Conservation (phyloP, 441 rosid genomes). For the Arabidopsis hybrid region DNA sequence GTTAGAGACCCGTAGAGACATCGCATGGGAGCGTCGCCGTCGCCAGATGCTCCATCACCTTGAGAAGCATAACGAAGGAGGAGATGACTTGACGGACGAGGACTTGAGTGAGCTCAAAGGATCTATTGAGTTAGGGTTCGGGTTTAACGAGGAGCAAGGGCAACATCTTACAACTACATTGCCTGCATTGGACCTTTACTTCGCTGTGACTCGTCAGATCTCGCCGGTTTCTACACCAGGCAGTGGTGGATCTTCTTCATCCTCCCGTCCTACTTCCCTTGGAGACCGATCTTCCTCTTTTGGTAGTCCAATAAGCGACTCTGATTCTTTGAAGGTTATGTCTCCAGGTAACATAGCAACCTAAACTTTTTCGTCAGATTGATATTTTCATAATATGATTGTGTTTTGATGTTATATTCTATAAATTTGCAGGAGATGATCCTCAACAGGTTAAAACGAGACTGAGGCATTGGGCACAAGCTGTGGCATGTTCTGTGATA, state of each 20-base stretch:
- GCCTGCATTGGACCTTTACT: slow-evolving; percentile 95
- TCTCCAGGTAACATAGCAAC: slow-evolving; percentile 64
- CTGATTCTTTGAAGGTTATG: slow-evolving; percentile 74
- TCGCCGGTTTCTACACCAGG: slow-evolving; percentile 76
- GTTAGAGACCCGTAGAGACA: slow-evolving; percentile 74
- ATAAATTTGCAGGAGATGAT: slow-evolving; percentile 62
- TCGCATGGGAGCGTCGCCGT: slow-evolving; percentile 89
- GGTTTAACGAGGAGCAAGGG: slow-evolving; percentile 83
- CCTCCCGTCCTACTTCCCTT: slow-evolving; percentile 49
- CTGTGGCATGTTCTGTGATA: slow-evolving; percentile 95
- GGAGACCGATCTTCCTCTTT: slow-evolving; percentile 67
- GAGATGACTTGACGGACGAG: slow-evolving; percentile 71
- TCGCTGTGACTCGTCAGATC: slow-evolving; percentile 82
- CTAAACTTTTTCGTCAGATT: background rate
- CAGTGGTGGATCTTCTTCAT: slow-evolving; percentile 54
- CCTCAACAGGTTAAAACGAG: slow-evolving; percentile 89
- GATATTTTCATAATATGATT: background rate
- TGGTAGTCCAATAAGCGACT: slow-evolving; percentile 68
- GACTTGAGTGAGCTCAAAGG: slow-evolving; percentile 93
- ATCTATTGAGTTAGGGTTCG: slow-evolving; percentile 95
- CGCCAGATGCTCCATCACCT: slow-evolving; percentile 62
- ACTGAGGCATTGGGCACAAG: slow-evolving; percentile 99
- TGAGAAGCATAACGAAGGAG: slow-evolving; percentile 48
- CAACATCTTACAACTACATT: slow-evolving; percentile 74
- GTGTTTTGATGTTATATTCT: background rate